These are phyloP conservation scores for Nakaseomyces uthaithaninus DNA, from an alignment of 1,139 yeast species.

Conservation along the genomic window DNA sequence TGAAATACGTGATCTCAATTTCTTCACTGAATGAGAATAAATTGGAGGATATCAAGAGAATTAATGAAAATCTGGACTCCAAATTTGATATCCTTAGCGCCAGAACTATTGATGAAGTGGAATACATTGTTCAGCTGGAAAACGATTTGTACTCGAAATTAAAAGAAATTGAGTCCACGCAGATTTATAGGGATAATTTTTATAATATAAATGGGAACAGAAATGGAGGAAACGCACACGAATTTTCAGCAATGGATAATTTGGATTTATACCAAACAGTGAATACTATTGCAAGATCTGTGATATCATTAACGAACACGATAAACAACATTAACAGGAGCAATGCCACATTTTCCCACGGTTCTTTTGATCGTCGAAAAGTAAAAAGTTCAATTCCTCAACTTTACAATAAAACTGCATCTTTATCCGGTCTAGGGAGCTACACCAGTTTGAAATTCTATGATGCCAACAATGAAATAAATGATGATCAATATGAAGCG, in stretches of 20 bases:
- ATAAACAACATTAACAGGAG: slow-evolving; percentile 12
- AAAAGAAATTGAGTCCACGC: neutral
- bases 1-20: slow-evolving; percentile 36
- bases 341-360: slow-evolving; percentile 20
- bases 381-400: slow-evolving; percentile 20
- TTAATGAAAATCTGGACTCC: slow-evolving; percentile 31
- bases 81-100: slow-evolving; percentile 72
- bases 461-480: slow-evolving; percentile 10
- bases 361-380: slow-evolving; percentile 21
- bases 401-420: slow-evolving; percentile 7
- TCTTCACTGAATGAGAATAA: slow-evolving; percentile 28
- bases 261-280: slow-evolving; percentile 31
- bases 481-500: slow-evolving; percentile 7
- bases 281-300: slow-evolving; percentile 30
- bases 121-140: slow-evolving; percentile 33
- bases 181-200: neutral
- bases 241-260: slow-evolving; percentile 30
- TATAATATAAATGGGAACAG: neutral
- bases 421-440: slow-evolving; percentile 3
- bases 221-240: neutral
- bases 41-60: slow-evolving; percentile 14
- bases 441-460: slow-evolving; percentile 6
- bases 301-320: slow-evolving; percentile 28
- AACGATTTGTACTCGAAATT: slow-evolving; percentile 26
- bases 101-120: slow-evolving; percentile 67